These are phyloP conservation scores for Clarireedia monteithiana DNA, from an alignment of 2,329 filamentous ascomycete genomes.

Conservation along the genomic window DNA sequence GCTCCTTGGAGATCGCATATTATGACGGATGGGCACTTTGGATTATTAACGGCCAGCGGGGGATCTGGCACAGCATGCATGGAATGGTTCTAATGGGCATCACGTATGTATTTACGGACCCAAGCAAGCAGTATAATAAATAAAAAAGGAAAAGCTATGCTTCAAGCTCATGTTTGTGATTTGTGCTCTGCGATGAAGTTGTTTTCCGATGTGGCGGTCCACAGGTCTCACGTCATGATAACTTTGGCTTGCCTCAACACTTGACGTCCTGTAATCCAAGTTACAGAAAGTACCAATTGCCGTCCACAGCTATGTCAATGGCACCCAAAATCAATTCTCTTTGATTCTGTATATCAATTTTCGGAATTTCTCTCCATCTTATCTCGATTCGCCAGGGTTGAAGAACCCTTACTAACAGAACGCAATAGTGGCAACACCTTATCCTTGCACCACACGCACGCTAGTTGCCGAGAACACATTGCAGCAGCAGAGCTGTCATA, in stretches of 20 bases:
- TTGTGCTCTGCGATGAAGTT: not conserved
- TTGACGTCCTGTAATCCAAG: too few species aligned
- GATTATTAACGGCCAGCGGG: not conserved
- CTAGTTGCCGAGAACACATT: constrained; percentile 10
- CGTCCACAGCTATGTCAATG: too few species aligned
- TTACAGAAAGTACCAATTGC: too few species aligned
- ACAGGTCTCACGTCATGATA: too few species aligned
- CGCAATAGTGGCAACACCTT: not conserved
- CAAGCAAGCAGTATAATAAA: constrained; percentile 1
- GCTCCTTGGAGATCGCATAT: not conserved
- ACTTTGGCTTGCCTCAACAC: too few species aligned
- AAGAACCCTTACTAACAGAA: not conserved
- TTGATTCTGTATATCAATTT: too few species aligned
- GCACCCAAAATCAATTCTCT: too few species aligned
- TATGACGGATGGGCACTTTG: not conserved
- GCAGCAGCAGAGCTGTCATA: constrained; percentile 1
- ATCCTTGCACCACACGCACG: not conserved
- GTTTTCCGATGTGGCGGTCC: too few species aligned
- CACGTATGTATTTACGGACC: constrained; percentile 6
- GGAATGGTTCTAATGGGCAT: constrained; percentile 4
- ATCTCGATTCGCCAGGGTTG: too few species aligned
- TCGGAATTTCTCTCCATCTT: too few species aligned
- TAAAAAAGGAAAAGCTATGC: not conserved
- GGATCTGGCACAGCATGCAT: constrained; percentile 4
- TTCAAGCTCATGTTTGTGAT: too few species aligned